Percentiles rank a stretch among this genome's conserved stretches.
These are phyloP conservation scores for Paramecium sexaurelia DNA, from an alignment of 73 alveolate genomes.

Conservation along the genomic window DNA sequence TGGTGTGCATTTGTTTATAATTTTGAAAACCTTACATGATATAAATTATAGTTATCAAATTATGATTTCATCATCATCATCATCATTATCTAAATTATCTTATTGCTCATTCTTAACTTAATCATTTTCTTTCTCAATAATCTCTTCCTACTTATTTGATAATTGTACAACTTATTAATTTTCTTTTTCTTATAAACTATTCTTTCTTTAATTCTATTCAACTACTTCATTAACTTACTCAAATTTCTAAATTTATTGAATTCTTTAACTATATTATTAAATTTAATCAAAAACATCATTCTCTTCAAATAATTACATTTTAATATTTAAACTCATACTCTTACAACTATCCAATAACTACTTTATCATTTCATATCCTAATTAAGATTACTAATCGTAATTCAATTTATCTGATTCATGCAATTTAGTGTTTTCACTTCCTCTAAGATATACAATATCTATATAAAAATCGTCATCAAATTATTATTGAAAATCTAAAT, in stretches of 20 bases:
- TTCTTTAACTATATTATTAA: background rate
- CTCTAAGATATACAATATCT: background rate
- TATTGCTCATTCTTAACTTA: background rate
- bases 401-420: background rate
- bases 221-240: background rate
- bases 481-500: background rate
- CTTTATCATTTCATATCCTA: background rate
- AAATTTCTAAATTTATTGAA: background rate
- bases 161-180: background rate
- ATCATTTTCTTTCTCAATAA: background rate
- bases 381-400: background rate
- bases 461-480: slow-evolving; percentile 1
- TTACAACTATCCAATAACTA: background rate
- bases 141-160: background rate
- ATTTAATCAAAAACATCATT: background rate
- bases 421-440: background rate
- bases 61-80: slow-evolving; percentile 18
- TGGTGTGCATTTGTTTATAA: slow-evolving; percentile 15
- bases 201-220: background rate
- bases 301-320: background rate
- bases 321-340: background rate
- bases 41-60: slow-evolving; percentile 13
- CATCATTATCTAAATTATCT: background rate
- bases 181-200: background rate
- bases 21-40: slow-evolving; percentile 14